phyloP scores from a whole-genome alignment of 805 yeast genomes.

The Candida methanosorbosa region DNA sequence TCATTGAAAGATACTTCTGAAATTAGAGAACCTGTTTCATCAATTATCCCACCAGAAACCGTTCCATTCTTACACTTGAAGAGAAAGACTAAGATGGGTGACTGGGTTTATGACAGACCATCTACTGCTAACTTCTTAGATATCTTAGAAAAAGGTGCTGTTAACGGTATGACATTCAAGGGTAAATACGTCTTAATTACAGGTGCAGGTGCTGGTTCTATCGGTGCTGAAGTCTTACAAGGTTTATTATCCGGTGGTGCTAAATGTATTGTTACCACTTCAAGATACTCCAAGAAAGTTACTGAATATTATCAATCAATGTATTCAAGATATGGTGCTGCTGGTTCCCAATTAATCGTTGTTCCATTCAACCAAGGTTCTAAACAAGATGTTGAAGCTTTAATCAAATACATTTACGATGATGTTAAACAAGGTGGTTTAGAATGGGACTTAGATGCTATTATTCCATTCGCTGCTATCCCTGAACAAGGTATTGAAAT shows the following conservation, averaged over 20 bases:
- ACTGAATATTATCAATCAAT: conserved; percentile 93
- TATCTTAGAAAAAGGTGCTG: conserved; percentile 89
- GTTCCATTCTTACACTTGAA: conserved; percentile 93
- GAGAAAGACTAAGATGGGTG: conserved; percentile 60
- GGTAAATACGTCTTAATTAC: conserved; percentile 86
- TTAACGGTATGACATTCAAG: conserved; percentile 86
- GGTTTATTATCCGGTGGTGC: conserved; percentile 98
- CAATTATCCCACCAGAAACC: conserved; percentile 69
- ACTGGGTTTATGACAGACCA: conserved; percentile 78
- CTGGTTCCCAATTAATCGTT: conserved; percentile 86
- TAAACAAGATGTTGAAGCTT: conserved; percentile 82
- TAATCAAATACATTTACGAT: conserved; percentile 78
- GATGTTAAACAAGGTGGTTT: conserved; percentile 81
- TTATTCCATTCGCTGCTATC: conserved; percentile 97
- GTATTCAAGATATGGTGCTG: conserved; percentile 88
- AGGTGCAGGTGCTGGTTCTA: conserved; percentile 99
- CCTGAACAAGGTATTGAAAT: conserved; percentile 98
- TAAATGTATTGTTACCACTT: conserved; percentile 91
- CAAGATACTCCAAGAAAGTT: conserved; percentile 87
- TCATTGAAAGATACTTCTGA: conserved; percentile 69
- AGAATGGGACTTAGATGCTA: conserved; percentile 95
- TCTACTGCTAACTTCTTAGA: conserved; percentile 75
- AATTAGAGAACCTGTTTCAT: conserved; percentile 65
- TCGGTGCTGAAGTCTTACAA: conserved; percentile 94
- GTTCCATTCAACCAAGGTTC: conserved; percentile 99